A percentile compares a stretch with the other conserved stretches of the same genome.
These are phyloP conservation scores for Barnettozyma sp. DNA, from an alignment of 805 yeast genomes.

Conservation along the genomic window DNA sequence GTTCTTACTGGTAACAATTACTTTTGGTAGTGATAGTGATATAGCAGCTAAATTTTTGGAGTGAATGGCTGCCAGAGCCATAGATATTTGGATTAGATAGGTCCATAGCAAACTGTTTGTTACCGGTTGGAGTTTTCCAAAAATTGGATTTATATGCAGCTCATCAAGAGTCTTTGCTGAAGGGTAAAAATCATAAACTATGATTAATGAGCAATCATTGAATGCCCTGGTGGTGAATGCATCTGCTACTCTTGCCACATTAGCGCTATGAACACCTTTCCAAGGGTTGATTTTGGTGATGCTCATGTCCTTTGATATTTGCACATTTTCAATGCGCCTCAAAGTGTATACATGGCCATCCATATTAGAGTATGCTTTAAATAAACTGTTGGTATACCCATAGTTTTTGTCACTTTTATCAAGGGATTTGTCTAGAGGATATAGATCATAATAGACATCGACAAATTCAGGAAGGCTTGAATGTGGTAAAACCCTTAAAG, in stretches of 20 bases:
- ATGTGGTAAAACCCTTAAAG: conserved; percentile 58
- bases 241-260: conserved; percentile 63
- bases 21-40: conserved; percentile 54
- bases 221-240: conserved; percentile 85
- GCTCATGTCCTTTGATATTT: conserved; percentile 48
- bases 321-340: conserved; percentile 62
- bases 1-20: conserved; percentile 65
- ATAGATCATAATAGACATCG: conserved; percentile 77
- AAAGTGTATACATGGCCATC: conserved; percentile 77
- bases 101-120: conserved; percentile 69
- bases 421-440: conserved; percentile 59
- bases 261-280: conserved; percentile 50
- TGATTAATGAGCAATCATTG: conserved; percentile 67
- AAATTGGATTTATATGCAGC: conserved; percentile 46
- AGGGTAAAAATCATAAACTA: conserved; percentile 85
- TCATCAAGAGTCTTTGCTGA: conserved; percentile 64
- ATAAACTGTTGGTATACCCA: conserved; percentile 55
- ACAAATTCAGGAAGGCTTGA: conserved; percentile 66
- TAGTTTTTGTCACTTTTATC: conserved; percentile 32
- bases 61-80: conserved; percentile 66
- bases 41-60: conserved; percentile 56
- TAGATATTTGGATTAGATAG: conserved; percentile 66
- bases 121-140: conserved; percentile 37
- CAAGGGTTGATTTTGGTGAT: conserved; percentile 60
- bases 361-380: conserved; percentile 70